A percentile compares a stretch with the other conserved stretches of the same genome.
Conservation (phyloP, 805 yeast species). For the Komagataella mondaviorum region DNA sequence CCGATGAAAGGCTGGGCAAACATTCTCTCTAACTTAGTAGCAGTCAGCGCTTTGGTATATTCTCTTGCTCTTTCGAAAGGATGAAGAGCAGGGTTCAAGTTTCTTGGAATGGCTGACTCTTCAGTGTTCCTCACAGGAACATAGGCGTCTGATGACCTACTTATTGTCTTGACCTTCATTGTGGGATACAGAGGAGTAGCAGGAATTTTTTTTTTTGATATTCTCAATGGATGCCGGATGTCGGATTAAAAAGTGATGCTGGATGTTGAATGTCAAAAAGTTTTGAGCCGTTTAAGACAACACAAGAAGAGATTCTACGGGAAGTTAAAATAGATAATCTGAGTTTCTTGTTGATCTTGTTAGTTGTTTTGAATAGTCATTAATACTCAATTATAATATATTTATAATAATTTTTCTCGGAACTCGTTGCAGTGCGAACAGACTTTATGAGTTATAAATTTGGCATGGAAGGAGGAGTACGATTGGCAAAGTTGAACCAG, state of each 20-base stretch:
- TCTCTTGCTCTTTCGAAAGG: conserved; percentile 97
- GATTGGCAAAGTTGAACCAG: too few species aligned
- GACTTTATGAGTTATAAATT: too few species aligned
- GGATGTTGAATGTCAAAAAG: not conserved
- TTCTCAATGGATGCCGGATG: not conserved
- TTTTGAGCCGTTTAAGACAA: not conserved
- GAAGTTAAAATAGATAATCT: too few species aligned
- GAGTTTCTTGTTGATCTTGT: too few species aligned
- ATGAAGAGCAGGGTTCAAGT: conserved; percentile 86
- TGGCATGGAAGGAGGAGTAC: too few species aligned
- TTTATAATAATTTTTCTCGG: too few species aligned
- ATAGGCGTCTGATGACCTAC: conserved; percentile 82
- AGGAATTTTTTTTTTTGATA: not conserved
- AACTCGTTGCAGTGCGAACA: too few species aligned
- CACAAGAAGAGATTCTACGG: too few species aligned
- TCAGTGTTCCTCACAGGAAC: conserved; percentile 89
- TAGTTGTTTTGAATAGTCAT: too few species aligned
- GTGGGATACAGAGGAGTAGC: not conserved
- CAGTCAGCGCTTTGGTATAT: conserved; percentile 86
- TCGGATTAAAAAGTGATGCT: not conserved
- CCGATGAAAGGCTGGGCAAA: conserved; percentile 97
- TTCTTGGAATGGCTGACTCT: conserved; percentile 76
- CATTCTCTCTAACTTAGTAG: conserved; percentile 90
- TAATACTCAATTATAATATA: too few species aligned
- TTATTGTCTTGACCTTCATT: conserved; percentile 80